These are phyloP conservation scores for Trichoderma afroharzianum DNA, from an alignment of 2,329 filamentous ascomycete genomes.

Conservation along the genomic window DNA sequence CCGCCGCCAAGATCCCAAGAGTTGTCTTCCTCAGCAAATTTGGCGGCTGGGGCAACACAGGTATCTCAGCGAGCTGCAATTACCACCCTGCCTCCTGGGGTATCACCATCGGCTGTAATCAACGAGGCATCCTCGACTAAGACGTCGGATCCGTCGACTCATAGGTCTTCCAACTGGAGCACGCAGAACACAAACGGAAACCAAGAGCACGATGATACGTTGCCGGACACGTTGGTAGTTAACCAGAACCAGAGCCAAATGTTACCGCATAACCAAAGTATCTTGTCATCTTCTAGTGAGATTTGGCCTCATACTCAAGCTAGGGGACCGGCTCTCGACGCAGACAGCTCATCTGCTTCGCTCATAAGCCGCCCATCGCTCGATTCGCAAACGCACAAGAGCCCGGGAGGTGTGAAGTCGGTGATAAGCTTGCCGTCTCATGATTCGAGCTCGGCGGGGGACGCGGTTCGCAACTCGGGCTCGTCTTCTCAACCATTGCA, in stretches of 20 bases:
- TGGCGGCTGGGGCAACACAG: conserved; percentile 51
- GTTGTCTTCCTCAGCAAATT: conserved; percentile 33
- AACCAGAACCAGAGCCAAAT: conserved; percentile 37
- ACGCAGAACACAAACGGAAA: conserved; percentile 70
- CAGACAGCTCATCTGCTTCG: conserved; percentile 25
- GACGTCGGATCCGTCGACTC: conserved; percentile 67
- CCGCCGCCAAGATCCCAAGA: conserved; percentile 42
- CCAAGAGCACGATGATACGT: conserved; percentile 37
- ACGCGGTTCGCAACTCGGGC: conserved; percentile 29
- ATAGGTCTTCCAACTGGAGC: conserved; percentile 61
- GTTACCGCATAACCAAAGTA: not conserved
- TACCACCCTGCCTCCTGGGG: conserved; percentile 54
- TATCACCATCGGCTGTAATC: conserved; percentile 56
- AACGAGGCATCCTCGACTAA: conserved; percentile 97
- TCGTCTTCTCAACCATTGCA: conserved; percentile 44
- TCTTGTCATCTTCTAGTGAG: conserved; percentile 41
- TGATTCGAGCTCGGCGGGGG: conserved; percentile 35
- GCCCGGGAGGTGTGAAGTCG: conserved; percentile 13
- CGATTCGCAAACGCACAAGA: conserved; percentile 26
- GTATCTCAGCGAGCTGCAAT: conserved; percentile 63
- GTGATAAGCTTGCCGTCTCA: conserved; percentile 31
- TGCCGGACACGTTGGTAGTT: conserved; percentile 53
- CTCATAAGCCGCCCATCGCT: conserved; percentile 39
- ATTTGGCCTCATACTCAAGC: conserved; percentile 58
- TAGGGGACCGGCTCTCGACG: conserved; percentile 44